These are phyloP conservation scores for Leccinellum luteum DNA, from an alignment of 768 basidiomycete species.

Conservation along the genomic window DNA sequence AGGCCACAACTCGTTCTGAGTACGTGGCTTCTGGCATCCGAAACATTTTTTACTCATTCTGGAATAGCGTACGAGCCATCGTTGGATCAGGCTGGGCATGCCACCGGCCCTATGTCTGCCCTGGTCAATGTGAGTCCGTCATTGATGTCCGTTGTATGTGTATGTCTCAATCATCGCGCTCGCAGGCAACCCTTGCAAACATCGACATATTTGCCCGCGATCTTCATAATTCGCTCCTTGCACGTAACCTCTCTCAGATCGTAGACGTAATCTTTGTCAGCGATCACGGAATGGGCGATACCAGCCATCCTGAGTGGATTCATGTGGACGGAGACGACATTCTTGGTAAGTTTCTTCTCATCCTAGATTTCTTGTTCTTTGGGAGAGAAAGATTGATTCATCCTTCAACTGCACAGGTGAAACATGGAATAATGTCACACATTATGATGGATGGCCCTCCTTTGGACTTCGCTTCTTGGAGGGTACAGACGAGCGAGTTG, in stretches of 20 bases:
- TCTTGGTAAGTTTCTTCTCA: constrained; percentile 20
- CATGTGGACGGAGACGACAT: constrained; percentile 60
- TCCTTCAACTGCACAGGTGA: constrained; percentile 13
- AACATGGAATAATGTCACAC: constrained; percentile 33
- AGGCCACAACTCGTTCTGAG: constrained; percentile 80
- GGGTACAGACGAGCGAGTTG: constrained; percentile 52
- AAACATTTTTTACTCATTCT: background rate
- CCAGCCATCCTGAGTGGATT: constrained; percentile 69
- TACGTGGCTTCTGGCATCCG: constrained; percentile 27
- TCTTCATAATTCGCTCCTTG: constrained; percentile 58
- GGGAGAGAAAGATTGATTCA: background rate
- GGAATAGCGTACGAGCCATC: constrained; percentile 75
- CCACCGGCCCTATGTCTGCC: constrained; percentile 63
- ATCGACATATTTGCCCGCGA: constrained; percentile 76
- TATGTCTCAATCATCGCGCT: background rate
- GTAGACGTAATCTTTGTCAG: constrained; percentile 89
- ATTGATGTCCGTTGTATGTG: background rate
- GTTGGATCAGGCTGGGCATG: constrained; percentile 82
- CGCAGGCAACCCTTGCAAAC: constrained; percentile 57
- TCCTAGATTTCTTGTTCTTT: background rate
- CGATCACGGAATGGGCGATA: constrained; percentile 91
- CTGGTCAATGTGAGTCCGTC: constrained; percentile 60
- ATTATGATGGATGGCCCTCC: constrained; percentile 87
- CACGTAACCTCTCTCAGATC: constrained; percentile 76
- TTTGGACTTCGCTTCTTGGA: constrained; percentile 78